Conservation (phyloP, 2,329 filamentous ascomycete species). For the Pseudocercospora cruenta region DNA sequence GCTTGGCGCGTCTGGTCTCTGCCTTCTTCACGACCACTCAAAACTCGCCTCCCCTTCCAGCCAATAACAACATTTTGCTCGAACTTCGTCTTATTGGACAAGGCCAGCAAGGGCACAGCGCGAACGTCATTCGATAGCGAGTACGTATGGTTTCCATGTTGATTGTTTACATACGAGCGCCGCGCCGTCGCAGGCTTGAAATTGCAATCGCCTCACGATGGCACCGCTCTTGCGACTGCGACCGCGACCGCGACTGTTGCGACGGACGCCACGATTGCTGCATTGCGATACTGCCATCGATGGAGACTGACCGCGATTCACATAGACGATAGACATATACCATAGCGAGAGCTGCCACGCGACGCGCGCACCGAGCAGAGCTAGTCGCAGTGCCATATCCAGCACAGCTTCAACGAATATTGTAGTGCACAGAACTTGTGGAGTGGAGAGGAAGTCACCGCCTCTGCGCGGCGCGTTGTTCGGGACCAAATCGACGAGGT, state of each 20-base stretch:
- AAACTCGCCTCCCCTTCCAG: conserved; percentile 14
- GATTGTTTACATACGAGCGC: conserved; percentile 19
- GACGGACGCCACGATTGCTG: neutral
- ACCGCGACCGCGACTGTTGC: neutral
- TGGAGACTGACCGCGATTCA: conserved; percentile 7
- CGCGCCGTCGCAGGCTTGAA: conserved; percentile 7
- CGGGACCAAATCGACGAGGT: conserved; percentile 11
- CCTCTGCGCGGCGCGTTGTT: conserved; percentile 14
- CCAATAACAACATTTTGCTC: conserved; percentile 13
- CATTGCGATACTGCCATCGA: conserved; percentile 2
- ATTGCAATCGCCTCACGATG: conserved; percentile 7
- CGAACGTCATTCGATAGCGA: conserved; percentile 21
- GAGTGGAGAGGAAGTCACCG: conserved; percentile 7
- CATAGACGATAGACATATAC: conserved; percentile 6
- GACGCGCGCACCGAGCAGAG: conserved; percentile 10
- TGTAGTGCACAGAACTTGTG: neutral
- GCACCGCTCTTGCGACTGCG: conserved; percentile 1
- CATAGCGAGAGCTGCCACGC: conserved; percentile 11
- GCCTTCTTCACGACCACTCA: conserved; percentile 10
- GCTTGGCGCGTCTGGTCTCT: conserved; percentile 8
- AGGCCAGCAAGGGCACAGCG: conserved; percentile 17
- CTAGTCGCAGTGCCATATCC: neutral
- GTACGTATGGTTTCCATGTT: conserved; percentile 18
- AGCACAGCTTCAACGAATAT: neutral
- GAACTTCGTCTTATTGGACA: conserved; percentile 5